Conservation (phyloP, 2,329 filamentous ascomycete genomes). For the Thelonectria blattea region DNA sequence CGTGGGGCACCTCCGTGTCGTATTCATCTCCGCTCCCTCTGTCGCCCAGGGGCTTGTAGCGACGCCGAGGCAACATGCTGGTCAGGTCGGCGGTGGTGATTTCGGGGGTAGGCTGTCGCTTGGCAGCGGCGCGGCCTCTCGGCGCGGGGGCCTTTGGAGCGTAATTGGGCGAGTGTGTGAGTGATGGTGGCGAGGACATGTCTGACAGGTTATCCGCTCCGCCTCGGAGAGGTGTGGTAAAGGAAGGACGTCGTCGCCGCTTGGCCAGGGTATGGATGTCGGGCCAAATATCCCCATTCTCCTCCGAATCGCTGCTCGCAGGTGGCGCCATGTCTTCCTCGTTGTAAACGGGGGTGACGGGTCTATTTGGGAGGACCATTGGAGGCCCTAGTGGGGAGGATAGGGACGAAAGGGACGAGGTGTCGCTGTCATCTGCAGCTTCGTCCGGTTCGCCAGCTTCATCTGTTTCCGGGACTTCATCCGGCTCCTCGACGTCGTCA, state of each 20-base stretch:
- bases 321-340: slow-evolving; percentile 62
- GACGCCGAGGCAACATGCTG: slow-evolving; percentile 59
- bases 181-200: slow-evolving; percentile 67
- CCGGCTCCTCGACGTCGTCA: slow-evolving; percentile 18
- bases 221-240: slow-evolving; percentile 46
- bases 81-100: slow-evolving; percentile 62
- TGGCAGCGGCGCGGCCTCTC: slow-evolving; percentile 41
- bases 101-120: slow-evolving; percentile 48
- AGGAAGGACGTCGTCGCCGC: slow-evolving; percentile 48
- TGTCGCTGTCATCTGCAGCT: slow-evolving; percentile 43
- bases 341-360: slow-evolving; percentile 52
- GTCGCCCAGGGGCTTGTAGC: slow-evolving; percentile 48
- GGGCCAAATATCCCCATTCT: slow-evolving; percentile 55
- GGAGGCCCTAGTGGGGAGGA: slow-evolving; percentile 45
- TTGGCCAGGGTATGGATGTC: slow-evolving; percentile 58
- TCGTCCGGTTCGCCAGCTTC: slow-evolving; percentile 17
- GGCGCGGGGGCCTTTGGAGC: slow-evolving; percentile 38
- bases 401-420: slow-evolving; percentile 46
- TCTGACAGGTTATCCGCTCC: slow-evolving; percentile 53
- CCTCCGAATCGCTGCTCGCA: slow-evolving; percentile 58
- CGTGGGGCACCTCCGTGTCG: slow-evolving; percentile 55
- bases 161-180: slow-evolving; percentile 70
- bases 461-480: slow-evolving; percentile 26
- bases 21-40: slow-evolving; percentile 53
- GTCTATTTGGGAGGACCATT: slow-evolving; percentile 37